A percentile compares a stretch with the other conserved stretches of the same genome.
phyloP scores from a whole-genome alignment of 805 yeast genomes.

The Lipomyces sp. region DNA sequence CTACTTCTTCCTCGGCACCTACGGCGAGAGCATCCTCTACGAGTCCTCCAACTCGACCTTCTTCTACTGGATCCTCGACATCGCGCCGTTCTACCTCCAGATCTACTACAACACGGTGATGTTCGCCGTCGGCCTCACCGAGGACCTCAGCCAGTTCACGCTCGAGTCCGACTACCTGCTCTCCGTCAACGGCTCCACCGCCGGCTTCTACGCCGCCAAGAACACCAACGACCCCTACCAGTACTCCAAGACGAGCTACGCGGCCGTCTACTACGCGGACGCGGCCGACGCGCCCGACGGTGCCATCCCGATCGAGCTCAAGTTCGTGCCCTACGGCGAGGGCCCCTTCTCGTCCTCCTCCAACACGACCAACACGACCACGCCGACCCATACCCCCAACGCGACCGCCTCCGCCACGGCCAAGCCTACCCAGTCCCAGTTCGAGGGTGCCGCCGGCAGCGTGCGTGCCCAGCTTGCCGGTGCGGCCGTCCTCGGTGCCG shows the following conservation, averaged over 20 bases:
- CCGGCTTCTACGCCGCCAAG: slow-evolving; percentile 45
- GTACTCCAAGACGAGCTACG: slow-evolving; percentile 37
- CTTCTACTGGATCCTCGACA: neutral
- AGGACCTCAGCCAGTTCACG: neutral
- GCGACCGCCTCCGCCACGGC: neutral
- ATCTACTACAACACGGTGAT: slow-evolving; percentile 1
- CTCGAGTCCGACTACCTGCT: slow-evolving; percentile 22
- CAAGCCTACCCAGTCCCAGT: neutral
- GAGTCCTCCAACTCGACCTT: slow-evolving; percentile 19
- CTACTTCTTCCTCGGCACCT: slow-evolving; percentile 39
- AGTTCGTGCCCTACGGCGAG: neutral
- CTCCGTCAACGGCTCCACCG: slow-evolving; percentile 36
- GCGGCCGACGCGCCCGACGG: slow-evolving; percentile 32
- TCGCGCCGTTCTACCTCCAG: slow-evolving; percentile 2
- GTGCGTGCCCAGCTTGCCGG: too few species aligned
- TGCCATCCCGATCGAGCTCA: slow-evolving; percentile 30
- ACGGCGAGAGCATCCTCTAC: slow-evolving; percentile 33
- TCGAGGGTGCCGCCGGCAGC: too few species aligned
- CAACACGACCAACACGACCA: neutral
- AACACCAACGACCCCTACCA: slow-evolving; percentile 47
- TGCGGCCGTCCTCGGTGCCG: too few species aligned
- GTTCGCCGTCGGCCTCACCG: slow-evolving; percentile 5
- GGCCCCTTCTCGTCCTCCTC: slow-evolving; percentile 2
- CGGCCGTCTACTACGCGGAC: slow-evolving; percentile 34
- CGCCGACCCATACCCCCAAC: neutral